Evolutionary conservation across 139 green algal species (phyloP).

Genomic region (Helicosporidium sp.): DNA sequence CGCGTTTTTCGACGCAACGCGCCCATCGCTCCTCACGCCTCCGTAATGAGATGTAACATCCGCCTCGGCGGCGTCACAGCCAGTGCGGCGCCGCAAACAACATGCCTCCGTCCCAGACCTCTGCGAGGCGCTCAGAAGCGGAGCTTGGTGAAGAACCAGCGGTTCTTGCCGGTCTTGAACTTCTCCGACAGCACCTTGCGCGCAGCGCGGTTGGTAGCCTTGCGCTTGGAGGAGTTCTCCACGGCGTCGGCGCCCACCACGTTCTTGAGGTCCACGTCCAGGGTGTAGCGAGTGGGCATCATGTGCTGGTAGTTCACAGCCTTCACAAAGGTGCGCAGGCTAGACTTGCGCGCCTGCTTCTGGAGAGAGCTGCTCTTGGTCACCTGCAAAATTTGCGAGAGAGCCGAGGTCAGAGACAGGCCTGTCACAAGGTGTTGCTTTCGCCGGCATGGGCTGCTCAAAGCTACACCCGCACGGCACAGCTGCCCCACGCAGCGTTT

Average conservation of each 20-base stretch:
- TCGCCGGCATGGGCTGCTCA: no score
- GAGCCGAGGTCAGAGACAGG: no score
- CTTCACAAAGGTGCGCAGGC: conserved; percentile 89
- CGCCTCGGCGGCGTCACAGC: no score
- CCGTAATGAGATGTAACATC: no score
- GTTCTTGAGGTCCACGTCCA: conserved; percentile 91
- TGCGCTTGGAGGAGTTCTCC: conserved; percentile 74
- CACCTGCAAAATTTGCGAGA: no score
- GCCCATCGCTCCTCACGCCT: no score
- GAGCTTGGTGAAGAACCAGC: conserved; percentile 99
- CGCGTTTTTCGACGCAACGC: no score
- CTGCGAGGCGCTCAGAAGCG: conserved; percentile 61
- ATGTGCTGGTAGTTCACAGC: conserved; percentile 98
- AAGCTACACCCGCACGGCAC: no score
- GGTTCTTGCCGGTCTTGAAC: conserved; percentile 98
- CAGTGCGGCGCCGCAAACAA: no score
- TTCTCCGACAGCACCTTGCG: conserved; percentile 93
- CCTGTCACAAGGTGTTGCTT: no score
- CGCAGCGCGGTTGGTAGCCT: conserved; percentile 67
- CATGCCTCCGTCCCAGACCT: no score
- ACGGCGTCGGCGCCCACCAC: conserved; percentile 59
- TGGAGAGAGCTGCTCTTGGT: conserved; percentile 51
- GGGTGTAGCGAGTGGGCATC: conserved; percentile 96
- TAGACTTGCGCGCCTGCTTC: conserved; percentile 47
- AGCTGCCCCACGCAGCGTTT: no score